phyloP scores from a whole-genome alignment of 2,329 filamentous ascomycete genomes.

The Colletotrichum sp. region DNA sequence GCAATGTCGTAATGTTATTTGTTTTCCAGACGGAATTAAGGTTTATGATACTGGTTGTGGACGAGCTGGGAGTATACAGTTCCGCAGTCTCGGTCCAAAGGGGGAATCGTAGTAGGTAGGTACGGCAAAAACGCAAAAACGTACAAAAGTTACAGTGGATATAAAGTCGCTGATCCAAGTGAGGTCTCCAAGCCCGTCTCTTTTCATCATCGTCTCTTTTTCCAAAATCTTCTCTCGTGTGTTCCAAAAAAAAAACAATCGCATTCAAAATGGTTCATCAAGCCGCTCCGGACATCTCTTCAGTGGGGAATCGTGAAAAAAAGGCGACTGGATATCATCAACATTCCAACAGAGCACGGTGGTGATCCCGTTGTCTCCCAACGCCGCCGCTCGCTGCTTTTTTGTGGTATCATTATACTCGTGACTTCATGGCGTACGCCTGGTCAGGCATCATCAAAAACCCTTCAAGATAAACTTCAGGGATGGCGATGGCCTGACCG shows the following conservation, averaged over 20 bases:
- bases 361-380: background rate
- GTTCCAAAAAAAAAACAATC: background rate
- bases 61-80: background rate
- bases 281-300: constrained; percentile 15
- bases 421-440: constrained; percentile 18
- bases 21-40: constrained; percentile 14
- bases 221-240: background rate
- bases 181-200: constrained; percentile 5
- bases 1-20: constrained; percentile 18
- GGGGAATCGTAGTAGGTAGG: background rate
- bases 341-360: constrained; percentile 21
- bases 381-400: background rate
- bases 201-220: background rate
- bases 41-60: constrained; percentile 3
- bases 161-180: constrained; percentile 8
- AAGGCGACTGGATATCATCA: constrained; percentile 10
- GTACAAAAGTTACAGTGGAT: background rate
- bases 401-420: constrained; percentile 14
- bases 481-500: background rate
- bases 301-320: constrained; percentile 18
- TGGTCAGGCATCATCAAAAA: background rate
- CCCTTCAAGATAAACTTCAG: background rate
- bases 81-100: background rate
- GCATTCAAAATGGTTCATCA: constrained; percentile 8
- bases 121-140: background rate